phyloP scores from a whole-genome alignment of 2,329 filamentous ascomycete genomes.

The Fusarium poae region DNA sequence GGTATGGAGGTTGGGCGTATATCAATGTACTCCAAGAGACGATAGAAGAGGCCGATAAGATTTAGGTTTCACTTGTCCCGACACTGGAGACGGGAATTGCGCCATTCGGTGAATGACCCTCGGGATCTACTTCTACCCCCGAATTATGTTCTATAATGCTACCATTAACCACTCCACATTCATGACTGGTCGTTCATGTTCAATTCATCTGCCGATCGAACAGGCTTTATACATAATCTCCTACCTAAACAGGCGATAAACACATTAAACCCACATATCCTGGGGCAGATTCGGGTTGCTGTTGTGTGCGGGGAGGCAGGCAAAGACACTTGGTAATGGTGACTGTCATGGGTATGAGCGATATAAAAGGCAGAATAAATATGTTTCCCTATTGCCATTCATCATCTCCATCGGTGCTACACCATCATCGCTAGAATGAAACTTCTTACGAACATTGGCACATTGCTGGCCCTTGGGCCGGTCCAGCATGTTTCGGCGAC shows the following conservation, averaged over 20 bases:
- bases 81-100: neutral
- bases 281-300: neutral
- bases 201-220: conserved; percentile 5
- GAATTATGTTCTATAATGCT: conserved; percentile 7
- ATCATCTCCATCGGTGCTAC: fast-evolving
- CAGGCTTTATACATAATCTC: neutral
- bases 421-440: conserved; percentile 24
- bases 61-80: neutral
- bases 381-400: fast-evolving
- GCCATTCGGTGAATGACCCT: neutral
- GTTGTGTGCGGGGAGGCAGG: neutral
- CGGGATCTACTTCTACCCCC: conserved; percentile 17
- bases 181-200: neutral
- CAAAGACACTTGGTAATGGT: neutral
- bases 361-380: neutral
- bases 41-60: neutral
- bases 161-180: conserved; percentile 16
- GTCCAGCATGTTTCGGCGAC: conserved; percentile 8
- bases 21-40: neutral
- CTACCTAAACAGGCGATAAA: neutral
- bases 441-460: conserved; percentile 23
- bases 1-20: neutral
- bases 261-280: neutral
- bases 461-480: conserved; percentile 31
- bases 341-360: neutral